Conservation (phyloP, 2,329 filamentous ascomycete genomes). For the Talaromyces pinophilus region DNA sequence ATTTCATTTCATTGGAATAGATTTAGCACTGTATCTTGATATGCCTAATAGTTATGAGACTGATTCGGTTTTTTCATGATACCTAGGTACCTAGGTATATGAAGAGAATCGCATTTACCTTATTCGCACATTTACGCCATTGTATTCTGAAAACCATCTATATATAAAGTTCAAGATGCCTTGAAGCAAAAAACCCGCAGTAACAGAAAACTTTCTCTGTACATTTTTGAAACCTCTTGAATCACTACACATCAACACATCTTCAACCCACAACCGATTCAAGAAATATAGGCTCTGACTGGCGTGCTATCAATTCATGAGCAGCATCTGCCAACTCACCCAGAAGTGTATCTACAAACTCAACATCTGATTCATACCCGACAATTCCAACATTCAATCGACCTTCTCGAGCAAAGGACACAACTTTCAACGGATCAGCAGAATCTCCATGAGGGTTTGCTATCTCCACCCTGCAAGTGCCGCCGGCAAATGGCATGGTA, state of each 20-base stretch:
- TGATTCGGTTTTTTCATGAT: too few species aligned
- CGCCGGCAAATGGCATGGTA: constrained; percentile 41
- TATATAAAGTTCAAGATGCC: too few species aligned
- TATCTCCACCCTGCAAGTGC: constrained; percentile 55
- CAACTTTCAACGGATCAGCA: constrained; percentile 36
- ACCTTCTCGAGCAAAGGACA: constrained; percentile 55
- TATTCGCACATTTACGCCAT: too few species aligned
- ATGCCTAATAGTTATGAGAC: too few species aligned
- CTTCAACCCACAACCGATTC: background rate
- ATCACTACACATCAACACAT: background rate
- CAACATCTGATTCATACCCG: constrained; percentile 52
- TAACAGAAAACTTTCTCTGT: background rate
- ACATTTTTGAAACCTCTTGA: background rate
- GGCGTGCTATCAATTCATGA: background rate
- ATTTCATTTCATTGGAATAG: too few species aligned
- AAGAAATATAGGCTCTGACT: background rate
- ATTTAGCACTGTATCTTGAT: background rate
- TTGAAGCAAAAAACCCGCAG: too few species aligned
- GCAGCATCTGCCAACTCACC: constrained; percentile 46
- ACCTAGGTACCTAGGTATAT: too few species aligned
- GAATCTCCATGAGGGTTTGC: constrained; percentile 59
- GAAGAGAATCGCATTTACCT: too few species aligned
- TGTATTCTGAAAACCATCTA: too few species aligned
- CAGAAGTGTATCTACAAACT: constrained; percentile 55
- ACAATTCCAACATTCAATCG: constrained; percentile 62